Percentiles rank a stretch among this genome's conserved stretches.
phyloP scores from a whole-genome alignment of 2,329 filamentous ascomycete species.

The Trichoderma arundinaceum region DNA sequence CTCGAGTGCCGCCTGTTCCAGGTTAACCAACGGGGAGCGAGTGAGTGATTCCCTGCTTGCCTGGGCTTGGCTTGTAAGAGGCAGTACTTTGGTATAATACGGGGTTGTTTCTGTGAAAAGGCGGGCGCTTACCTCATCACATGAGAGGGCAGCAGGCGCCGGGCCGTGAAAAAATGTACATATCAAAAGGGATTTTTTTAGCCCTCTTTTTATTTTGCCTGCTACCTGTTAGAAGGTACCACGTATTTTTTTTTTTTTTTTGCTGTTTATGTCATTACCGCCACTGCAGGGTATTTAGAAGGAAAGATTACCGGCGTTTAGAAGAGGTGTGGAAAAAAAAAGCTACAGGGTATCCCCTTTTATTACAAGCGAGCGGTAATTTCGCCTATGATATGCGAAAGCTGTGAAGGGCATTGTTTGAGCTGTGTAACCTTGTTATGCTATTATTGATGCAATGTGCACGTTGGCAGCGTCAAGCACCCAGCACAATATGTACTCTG shows the following conservation, averaged over 20 bases:
- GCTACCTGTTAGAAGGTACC: constrained; percentile 2
- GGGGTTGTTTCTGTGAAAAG: constrained; percentile 19
- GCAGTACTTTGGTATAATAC: constrained; percentile 30
- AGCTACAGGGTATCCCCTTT: constrained; percentile 2
- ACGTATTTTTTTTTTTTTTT: background rate
- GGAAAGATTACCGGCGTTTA: constrained; percentile 4
- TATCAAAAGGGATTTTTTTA: constrained; percentile 6
- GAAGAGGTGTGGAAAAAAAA: background rate
- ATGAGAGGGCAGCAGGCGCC: constrained; percentile 35
- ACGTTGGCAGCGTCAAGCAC: background rate
- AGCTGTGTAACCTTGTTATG: too few species aligned
- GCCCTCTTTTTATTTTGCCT: constrained; percentile 7
- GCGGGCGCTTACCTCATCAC: constrained; percentile 39
- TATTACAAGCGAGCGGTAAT: background rate
- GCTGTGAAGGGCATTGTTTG: too few species aligned
- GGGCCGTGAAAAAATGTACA: constrained; percentile 24
- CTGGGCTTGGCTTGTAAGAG: constrained; percentile 19
- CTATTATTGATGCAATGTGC: background rate
- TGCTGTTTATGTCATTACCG: background rate
- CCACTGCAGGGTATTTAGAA: background rate
- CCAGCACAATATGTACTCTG: background rate
- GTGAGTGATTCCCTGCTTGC: background rate
- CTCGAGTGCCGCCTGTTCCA: background rate
- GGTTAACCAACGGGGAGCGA: constrained; percentile 16
- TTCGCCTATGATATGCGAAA: background rate